Evolutionary conservation across 2,329 filamentous ascomycete species (phyloP), one percentile per base, ranked within the genome.

Genomic region (Teratosphaeria pseudoeucalypti): DNA sequence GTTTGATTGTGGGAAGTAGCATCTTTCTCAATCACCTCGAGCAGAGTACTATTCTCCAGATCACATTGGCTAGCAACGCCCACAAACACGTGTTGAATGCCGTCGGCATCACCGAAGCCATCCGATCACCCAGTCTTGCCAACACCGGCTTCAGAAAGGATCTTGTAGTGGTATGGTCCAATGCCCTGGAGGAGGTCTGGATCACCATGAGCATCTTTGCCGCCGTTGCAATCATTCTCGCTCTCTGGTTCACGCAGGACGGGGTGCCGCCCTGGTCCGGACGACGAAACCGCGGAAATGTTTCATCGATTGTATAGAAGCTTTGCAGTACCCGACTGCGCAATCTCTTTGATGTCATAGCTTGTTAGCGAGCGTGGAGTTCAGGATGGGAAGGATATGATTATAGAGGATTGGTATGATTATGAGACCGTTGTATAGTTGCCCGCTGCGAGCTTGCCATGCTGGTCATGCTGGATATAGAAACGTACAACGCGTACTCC

Each of bases 1-100:
- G 86, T 27, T 82, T 89, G 2, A 85, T 86, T 1, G 77, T 88
- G 57, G 83, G 84, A 1, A 85, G 86, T 3, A 84, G 86, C 34
- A 79, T 87, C 57, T 89, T 89, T 73, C 85, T 89, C 71, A 89
- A 60, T 37, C 34, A 26, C 14, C 52, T 62, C 11, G 34, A 55
- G 19, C 12, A n/a, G 37, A 43, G 37, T 14, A 43, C 16, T 14
- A 43, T 14, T n/a, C 37, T 43, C 37, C 37, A 14, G 16, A 54
- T 54, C 23, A 37, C 27, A 7, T 27, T 57, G 29, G 29, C 55
- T 14, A 9, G 55, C 27, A 57, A 54, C 49, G 19, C 55, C 4
- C 37, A 43, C 37, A 43, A 43, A 43, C 16, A 43, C 37, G 37
- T n/a, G 16, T 14, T 43, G 37, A n/a, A 43, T n/a, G 37, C 37